A percentile compares a stretch with the other conserved stretches of the same genome.
Conservation (phyloP, 306 rosid species). For the Geum urbanum region DNA sequence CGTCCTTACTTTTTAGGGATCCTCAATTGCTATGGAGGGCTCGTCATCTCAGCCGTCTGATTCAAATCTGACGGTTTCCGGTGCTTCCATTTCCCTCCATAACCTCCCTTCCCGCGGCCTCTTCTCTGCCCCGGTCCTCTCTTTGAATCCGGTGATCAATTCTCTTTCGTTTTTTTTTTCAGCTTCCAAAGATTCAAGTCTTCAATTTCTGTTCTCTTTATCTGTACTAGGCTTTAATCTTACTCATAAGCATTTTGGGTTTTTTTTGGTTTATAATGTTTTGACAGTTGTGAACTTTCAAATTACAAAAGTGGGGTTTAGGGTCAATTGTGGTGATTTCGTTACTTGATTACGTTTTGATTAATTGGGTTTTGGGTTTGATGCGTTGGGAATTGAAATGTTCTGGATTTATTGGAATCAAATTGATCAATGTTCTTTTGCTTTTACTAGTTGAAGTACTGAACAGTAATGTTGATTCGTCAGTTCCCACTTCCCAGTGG, state of each 20-base stretch:
- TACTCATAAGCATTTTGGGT: not conserved
- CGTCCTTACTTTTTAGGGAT: no score
- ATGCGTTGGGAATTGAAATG: not conserved
- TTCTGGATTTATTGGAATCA: not conserved
- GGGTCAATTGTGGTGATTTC: not conserved
- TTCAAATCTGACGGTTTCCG: slow-evolving; percentile 31
- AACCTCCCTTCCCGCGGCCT: slow-evolving; percentile 61
- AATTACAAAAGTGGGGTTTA: not conserved
- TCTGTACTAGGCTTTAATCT: not conserved
- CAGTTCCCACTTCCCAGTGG: no score
- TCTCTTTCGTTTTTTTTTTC: no score
- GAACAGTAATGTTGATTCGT: not conserved
- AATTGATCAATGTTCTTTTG: not conserved
- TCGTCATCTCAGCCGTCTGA: not conserved
- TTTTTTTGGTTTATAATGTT: not conserved
- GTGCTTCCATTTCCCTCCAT: slow-evolving; percentile 45
- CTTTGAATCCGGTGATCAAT: slow-evolving; percentile 45
- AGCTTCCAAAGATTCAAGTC: not conserved
- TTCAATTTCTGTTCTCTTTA: not conserved
- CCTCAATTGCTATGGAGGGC: no score
- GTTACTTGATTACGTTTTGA: not conserved
- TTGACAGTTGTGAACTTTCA: not conserved
- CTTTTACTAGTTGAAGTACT: not conserved
- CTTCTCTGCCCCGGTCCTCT: slow-evolving; percentile 49
- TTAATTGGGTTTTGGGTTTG: not conserved